Evolutionary conservation across 768 basidiomycete species (phyloP).

Genomic region (Leccinellum rugosiceps): DNA sequence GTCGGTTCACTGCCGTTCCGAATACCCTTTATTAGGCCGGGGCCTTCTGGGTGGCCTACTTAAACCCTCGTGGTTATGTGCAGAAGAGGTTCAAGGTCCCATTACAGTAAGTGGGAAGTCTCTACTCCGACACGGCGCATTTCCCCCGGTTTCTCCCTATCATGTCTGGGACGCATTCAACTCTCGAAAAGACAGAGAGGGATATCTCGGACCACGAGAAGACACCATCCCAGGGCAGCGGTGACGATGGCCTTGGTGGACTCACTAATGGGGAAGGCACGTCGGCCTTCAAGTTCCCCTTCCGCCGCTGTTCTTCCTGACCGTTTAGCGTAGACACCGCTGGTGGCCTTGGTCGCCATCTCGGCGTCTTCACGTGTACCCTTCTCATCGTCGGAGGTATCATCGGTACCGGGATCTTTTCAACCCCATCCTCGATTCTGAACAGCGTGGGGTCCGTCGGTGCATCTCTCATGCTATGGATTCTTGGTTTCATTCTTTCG

Average conservation of each 20-base stretch:
- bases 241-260: slow-evolving; percentile 37
- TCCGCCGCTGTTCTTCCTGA: background rate
- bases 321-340: slow-evolving; percentile 37
- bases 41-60: no score
- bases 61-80: no score
- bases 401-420: slow-evolving; percentile 61
- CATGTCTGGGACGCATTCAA: slow-evolving; percentile 12
- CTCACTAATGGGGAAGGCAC: slow-evolving; percentile 50
- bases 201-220: slow-evolving; percentile 3
- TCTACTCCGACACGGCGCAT: background rate
- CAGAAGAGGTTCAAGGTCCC: no score
- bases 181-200: background rate
- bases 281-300: background rate
- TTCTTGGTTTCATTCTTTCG: slow-evolving; percentile 55
- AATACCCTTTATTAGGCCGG: no score
- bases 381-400: slow-evolving; percentile 54
- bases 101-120: no score
- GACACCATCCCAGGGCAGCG: background rate
- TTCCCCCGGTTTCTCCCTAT: background rate
- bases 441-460: slow-evolving; percentile 54
- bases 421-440: slow-evolving; percentile 56
- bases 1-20: no score
- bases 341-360: slow-evolving; percentile 55
- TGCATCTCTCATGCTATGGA: slow-evolving; percentile 60
- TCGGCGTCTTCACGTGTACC: slow-evolving; percentile 53